A percentile compares a stretch with the other conserved stretches of the same genome.
These are phyloP conservation scores for Scalesia atractyloides DNA, from an alignment of 129 eudicot genomes.

Conservation along the genomic window DNA sequence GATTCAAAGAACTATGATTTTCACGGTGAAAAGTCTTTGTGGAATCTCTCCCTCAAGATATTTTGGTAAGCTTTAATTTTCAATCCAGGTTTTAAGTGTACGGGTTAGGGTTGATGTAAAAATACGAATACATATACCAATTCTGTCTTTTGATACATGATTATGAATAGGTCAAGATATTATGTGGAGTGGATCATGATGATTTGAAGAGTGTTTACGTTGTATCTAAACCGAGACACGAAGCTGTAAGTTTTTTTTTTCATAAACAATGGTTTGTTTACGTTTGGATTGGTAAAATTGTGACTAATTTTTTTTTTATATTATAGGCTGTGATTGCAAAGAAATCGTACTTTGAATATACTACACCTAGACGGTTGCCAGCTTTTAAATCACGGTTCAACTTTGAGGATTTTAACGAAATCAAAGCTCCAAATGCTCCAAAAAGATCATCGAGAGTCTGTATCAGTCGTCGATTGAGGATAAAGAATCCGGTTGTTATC, in stretches of 20 bases:
- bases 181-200: conserved; percentile 63
- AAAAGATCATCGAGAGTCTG: conserved; percentile 28
- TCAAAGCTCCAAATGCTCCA: conserved; percentile 65
- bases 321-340: conserved; percentile 49
- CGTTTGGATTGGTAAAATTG: not conserved
- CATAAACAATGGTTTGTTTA: not conserved
- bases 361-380: conserved; percentile 45
- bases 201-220: conserved; percentile 52
- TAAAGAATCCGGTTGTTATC: conserved; percentile 41
- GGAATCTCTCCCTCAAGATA: not conserved
- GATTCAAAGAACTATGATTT: too few species aligned
- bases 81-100: not conserved
- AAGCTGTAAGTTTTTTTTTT: conserved; percentile 48
- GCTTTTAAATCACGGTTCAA: conserved; percentile 32
- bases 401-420: conserved; percentile 32
- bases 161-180: conserved; percentile 49
- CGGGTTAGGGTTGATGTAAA: not conserved
- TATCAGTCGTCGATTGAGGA: conserved; percentile 17
- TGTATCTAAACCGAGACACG: conserved; percentile 52
- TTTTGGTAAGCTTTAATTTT: not conserved
- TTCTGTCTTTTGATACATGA: not conserved
- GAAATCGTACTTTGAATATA: conserved; percentile 46
- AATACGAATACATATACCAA: too few species aligned
- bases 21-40: not conserved
- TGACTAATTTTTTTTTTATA: not conserved